Conservation (phyloP, 2,329 filamentous ascomycete species). For the Sporothrix curviconia region DNA sequence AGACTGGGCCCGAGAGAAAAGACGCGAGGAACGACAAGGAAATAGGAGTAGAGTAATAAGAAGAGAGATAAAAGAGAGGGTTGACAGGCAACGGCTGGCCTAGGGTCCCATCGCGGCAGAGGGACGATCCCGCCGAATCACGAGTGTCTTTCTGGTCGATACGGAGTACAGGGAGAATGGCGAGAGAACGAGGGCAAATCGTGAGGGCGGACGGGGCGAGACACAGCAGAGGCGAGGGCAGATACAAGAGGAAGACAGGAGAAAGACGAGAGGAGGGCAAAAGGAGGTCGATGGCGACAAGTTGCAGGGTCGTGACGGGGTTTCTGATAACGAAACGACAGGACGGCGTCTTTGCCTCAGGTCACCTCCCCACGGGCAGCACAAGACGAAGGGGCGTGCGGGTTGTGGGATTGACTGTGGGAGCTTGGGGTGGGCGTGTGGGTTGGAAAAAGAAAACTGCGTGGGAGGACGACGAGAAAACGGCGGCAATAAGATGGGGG, state of each 20-base stretch:
- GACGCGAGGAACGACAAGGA: neutral
- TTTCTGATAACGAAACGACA: conserved; percentile 4
- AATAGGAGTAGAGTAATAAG: neutral
- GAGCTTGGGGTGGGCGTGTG: conserved; percentile 3
- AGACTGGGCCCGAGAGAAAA: neutral
- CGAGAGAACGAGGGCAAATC: too few relatives aligned
- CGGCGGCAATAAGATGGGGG: conserved; percentile 3
- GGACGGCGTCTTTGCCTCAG: conserved; percentile 7
- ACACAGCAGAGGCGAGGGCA: neutral
- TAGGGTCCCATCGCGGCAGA: conserved; percentile 5
- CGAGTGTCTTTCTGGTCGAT: neutral
- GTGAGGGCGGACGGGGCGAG: too few relatives aligned
- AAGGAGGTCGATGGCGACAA: conserved; percentile 7
- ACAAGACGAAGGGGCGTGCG: conserved; percentile 7
- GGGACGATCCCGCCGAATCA: conserved; percentile 7
- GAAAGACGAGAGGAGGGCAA: neutral
- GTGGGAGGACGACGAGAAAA: neutral
- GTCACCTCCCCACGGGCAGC: conserved; percentile 3
- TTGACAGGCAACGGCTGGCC: neutral
- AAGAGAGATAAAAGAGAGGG: too few relatives aligned
- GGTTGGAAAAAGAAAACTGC: conserved; percentile 4
- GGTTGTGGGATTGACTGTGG: conserved; percentile 3
- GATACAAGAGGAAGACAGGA: neutral
- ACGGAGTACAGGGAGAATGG: too few relatives aligned
- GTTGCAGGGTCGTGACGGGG: neutral